Base-by-base conservation (phyloP, 352 stramenopile genomes). In the Phytophthora ramorum region DNA sequence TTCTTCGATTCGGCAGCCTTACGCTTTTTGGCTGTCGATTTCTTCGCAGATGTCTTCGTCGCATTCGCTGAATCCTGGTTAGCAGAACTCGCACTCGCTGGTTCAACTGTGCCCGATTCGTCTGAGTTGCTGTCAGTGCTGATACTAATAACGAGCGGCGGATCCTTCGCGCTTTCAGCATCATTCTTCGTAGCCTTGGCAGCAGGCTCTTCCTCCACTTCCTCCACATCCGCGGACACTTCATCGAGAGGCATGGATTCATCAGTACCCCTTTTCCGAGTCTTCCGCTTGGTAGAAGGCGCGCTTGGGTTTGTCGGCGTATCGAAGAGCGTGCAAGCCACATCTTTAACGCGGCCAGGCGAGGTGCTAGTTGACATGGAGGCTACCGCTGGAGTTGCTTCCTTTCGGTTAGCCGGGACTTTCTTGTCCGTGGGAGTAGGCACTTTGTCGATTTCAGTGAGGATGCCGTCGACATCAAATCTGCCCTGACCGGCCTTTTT, bases 381-480 rank as follows among this genome's bases (percentile, higher is more conserved):
- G 17, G 19, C 38, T 50, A 30, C 48, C 8, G 58, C 37, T 7
- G 48, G 59, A 20, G 67, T 70, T 20, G 47, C 30, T 26, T 37
- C 46, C 14, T 55, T 50, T n/a, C 40, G 43, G n/a, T 70, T 58
- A 14, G 16, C 34, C 28, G 44, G 24, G 20, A 22, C 37, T 12
- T 76, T 75, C 26, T 70, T 80, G 8, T 82, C 65, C 52, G 62
- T 77, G 3, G 75, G 77, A 40, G 79, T 83, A 32, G 70, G 66
- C 19, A 79, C 74, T 19, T 82, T 77, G 17, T 87, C 80, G 38
- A 89, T 78, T 44, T 89, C 80, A 19, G 69, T 84, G 58, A 89
- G 58, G 56, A 87, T 79, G 4, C 68, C 76, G 14, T 85, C 76
- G 8, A 89, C 80, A 30, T 87, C 78, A 58, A 89, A 89, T 1